phyloP scores from a whole-genome alignment of 192 early-diverging fungal species.

The Entophlyctis luteolus region DNA sequence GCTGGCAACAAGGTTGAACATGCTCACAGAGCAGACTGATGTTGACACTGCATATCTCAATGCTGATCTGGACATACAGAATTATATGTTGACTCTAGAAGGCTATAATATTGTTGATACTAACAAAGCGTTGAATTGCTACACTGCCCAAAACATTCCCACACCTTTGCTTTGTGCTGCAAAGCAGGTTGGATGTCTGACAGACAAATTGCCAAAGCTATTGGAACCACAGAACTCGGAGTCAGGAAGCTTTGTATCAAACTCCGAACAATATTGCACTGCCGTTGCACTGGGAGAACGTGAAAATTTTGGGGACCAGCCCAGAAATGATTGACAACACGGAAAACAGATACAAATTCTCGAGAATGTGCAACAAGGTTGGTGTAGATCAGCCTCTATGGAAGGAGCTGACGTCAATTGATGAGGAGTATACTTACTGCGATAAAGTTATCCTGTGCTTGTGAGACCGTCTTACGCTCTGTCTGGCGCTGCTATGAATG shows the following conservation, averaged over 20 bases:
- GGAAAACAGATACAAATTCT: constrained; percentile 98
- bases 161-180: constrained; percentile 57
- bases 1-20: background rate
- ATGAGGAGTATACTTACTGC: constrained; percentile 83
- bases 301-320: constrained; percentile 90
- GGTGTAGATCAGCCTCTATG: constrained; percentile 96
- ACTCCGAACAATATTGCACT: constrained; percentile 98
- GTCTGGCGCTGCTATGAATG: constrained; percentile 99
- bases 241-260: constrained; percentile 83
- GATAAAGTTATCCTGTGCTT: constrained; percentile 90
- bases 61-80: constrained; percentile 17
- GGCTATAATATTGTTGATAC: constrained; percentile 70
- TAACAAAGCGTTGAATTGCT: constrained; percentile 62
- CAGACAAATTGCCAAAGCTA: constrained; percentile 69
- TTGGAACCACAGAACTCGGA: constrained; percentile 82
- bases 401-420: constrained; percentile 88
- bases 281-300: constrained; percentile 81
- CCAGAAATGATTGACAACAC: constrained; percentile 97
- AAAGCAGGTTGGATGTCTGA: constrained; percentile 99
- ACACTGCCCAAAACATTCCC: constrained; percentile 62
- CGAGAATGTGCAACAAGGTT: constrained; percentile 90
- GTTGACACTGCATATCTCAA: constrained; percentile 21
- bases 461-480: constrained; percentile 97
- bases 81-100: constrained; percentile 15
- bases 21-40: constrained; percentile 12